Conservation (phyloP, 1,139 yeast species). For the Saccharomyces uvarum region DNA sequence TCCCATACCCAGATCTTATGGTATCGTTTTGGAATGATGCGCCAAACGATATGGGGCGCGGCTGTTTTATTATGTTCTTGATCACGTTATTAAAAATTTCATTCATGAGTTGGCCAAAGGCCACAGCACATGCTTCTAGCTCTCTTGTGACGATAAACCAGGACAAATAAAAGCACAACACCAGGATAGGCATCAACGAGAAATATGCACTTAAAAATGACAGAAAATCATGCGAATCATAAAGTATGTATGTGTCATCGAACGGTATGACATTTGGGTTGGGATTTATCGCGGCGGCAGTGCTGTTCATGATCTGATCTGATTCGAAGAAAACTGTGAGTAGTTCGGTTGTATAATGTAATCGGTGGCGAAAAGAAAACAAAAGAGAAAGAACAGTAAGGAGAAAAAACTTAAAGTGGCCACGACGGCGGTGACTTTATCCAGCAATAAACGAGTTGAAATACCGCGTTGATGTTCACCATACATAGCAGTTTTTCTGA, state of each 20-base stretch:
- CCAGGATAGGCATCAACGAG: slow-evolving; percentile 75
- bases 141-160: slow-evolving; percentile 81
- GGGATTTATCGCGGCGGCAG: slow-evolving; percentile 3
- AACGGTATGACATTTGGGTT: slow-evolving; percentile 33
- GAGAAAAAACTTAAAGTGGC: not conserved
- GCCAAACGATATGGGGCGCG: slow-evolving; percentile 62
- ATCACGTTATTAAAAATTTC: slow-evolving; percentile 66
- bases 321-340: not conserved
- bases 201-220: slow-evolving; percentile 62
- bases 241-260: slow-evolving; percentile 68
- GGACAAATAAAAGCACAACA: slow-evolving; percentile 72
- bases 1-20: slow-evolving; percentile 63
- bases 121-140: slow-evolving; percentile 73
- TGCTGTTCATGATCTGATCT: not conserved
- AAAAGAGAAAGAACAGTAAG: not conserved
- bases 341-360: not conserved
- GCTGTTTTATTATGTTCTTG: slow-evolving; percentile 58
- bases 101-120: slow-evolving; percentile 77
- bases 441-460: not conserved
- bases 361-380: not conserved
- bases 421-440: not conserved
- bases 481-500: not conserved
- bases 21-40: slow-evolving; percentile 43
- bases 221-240: slow-evolving; percentile 57
- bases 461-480: not conserved